phyloP scores from a whole-genome alignment of 805 yeast genomes.

The Sugiyamaella qingdaonensis region DNA sequence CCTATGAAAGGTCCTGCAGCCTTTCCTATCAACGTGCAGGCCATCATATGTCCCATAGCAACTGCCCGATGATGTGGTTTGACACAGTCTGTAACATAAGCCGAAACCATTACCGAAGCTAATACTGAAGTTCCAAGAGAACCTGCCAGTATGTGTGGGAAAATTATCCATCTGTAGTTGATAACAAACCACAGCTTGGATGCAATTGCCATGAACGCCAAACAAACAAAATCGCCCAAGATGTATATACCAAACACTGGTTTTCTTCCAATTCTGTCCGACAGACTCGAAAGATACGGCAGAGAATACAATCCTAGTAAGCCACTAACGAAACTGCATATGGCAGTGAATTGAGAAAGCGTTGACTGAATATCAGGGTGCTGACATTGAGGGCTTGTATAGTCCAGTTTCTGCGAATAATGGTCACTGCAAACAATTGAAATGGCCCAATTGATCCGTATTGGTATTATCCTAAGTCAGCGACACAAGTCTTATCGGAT shows the following conservation, averaged over 20 bases:
- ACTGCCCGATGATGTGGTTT: conserved; percentile 13
- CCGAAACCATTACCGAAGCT: conserved; percentile 14
- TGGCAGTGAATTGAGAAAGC: conserved; percentile 13
- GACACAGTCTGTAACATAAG: conserved; percentile 17
- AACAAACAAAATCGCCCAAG: conserved; percentile 10
- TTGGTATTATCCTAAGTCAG: conserved; percentile 9
- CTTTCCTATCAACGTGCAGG: conserved; percentile 17
- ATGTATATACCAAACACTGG: conserved; percentile 12
- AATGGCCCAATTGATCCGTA: conserved; percentile 18
- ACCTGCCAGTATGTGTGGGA: conserved; percentile 12
- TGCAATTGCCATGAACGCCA: conserved; percentile 7
- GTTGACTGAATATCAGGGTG: conserved; percentile 13
- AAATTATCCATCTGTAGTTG: conserved; percentile 7
- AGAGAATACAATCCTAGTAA: conserved; percentile 15
- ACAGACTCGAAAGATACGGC: conserved; percentile 11
- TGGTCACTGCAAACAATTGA: conserved; percentile 14
- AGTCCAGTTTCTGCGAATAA: conserved; percentile 8
- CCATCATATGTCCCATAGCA: conserved; percentile 18
- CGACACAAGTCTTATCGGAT: not conserved
- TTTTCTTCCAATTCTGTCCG: conserved; percentile 17
- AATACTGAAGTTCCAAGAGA: conserved; percentile 12
- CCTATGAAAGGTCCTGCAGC: conserved; percentile 17
- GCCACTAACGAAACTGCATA: conserved; percentile 15
- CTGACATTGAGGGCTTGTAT: conserved; percentile 14
- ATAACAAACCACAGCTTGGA: conserved; percentile 6